phyloP scores from a whole-genome alignment of 345 rosid genomes.

The Pseudoturritis turrita region DNA sequence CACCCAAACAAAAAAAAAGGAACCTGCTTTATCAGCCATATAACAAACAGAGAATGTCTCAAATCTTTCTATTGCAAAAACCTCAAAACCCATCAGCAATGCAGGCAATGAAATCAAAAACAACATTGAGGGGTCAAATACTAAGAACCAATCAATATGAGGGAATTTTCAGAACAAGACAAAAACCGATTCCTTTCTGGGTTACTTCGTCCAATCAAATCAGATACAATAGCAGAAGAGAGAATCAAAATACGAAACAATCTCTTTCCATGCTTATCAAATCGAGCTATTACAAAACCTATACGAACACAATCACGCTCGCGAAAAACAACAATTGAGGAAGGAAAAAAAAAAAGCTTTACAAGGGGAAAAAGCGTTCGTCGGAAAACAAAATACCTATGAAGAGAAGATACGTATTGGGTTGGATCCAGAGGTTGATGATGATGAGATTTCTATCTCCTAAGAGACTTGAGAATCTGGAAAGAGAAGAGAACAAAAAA shows the following conservation, averaged over 20 bases:
- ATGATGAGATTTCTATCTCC: slow-evolving; percentile 25
- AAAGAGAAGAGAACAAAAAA: not conserved
- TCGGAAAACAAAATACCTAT: slow-evolving; percentile 6
- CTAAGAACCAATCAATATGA: not conserved
- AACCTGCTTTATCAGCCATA: not conserved
- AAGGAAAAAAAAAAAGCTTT: not conserved
- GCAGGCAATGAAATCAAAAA: not conserved
- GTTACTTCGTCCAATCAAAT: not conserved
- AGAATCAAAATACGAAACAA: not conserved
- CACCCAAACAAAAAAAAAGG: not conserved
- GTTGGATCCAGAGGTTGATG: slow-evolving; percentile 21
- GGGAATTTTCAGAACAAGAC: not conserved
- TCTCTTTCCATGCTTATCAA: not conserved
- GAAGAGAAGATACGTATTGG: not conserved
- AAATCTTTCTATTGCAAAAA: not conserved
- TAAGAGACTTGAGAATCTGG: slow-evolving; percentile 20
- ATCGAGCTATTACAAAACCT: not conserved
- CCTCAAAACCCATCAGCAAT: not conserved
- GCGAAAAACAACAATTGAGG: not conserved
- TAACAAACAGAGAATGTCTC: not conserved
- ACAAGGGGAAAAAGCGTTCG: not conserved
- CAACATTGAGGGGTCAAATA: no score
- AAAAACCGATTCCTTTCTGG: not conserved
- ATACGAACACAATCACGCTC: not conserved
- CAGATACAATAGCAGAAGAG: not conserved